A percentile compares a stretch with the other conserved stretches of the same genome.
Evolutionary conservation across 768 basidiomycete species (phyloP).

Genomic region (Postia placenta): DNA sequence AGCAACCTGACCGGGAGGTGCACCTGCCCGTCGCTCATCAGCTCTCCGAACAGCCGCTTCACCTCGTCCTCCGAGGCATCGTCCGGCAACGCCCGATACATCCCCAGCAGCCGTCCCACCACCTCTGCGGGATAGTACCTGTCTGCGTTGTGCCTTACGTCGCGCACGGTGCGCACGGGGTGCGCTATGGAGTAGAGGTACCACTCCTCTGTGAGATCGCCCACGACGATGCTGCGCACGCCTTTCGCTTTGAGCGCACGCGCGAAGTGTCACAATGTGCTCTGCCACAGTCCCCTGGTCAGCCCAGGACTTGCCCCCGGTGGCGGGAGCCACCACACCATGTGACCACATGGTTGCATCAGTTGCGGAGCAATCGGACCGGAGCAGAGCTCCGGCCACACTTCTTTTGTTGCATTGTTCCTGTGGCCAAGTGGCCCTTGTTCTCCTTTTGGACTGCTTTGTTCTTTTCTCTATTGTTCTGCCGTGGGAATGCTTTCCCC

Average conservation of each 20-base stretch:
- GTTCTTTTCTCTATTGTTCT: too few species aligned
- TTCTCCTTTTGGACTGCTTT: too few species aligned
- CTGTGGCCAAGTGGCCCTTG: too few species aligned
- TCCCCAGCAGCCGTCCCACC: slow-evolving; percentile 37
- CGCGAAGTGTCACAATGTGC: too few species aligned
- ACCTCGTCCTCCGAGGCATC: slow-evolving; percentile 38
- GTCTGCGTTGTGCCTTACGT: slow-evolving; percentile 51
- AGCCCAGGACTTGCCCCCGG: too few species aligned
- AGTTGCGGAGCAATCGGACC: too few species aligned
- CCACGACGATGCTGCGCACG: slow-evolving; percentile 55
- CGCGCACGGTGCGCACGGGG: slow-evolving; percentile 40
- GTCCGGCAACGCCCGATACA: slow-evolving; percentile 36
- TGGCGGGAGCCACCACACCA: too few species aligned
- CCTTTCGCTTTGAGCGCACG: slow-evolving; percentile 48
- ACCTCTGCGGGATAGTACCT: slow-evolving; percentile 53
- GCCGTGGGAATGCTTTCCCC: too few species aligned
- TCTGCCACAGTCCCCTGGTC: too few species aligned
- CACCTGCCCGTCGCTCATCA: slow-evolving; percentile 58
- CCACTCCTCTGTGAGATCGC: slow-evolving; percentile 73
- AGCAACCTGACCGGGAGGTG: slow-evolving; percentile 62
- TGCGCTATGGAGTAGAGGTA: slow-evolving; percentile 71
- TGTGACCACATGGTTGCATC: too few species aligned
- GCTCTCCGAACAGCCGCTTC: slow-evolving; percentile 46
- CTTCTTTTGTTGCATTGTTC: too few species aligned
- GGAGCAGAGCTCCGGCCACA: too few species aligned